Evolutionary conservation across 306 rosid species (phyloP), one percentile per base, ranked within the genome.

Genomic region (Malus sylvestris): DNA sequence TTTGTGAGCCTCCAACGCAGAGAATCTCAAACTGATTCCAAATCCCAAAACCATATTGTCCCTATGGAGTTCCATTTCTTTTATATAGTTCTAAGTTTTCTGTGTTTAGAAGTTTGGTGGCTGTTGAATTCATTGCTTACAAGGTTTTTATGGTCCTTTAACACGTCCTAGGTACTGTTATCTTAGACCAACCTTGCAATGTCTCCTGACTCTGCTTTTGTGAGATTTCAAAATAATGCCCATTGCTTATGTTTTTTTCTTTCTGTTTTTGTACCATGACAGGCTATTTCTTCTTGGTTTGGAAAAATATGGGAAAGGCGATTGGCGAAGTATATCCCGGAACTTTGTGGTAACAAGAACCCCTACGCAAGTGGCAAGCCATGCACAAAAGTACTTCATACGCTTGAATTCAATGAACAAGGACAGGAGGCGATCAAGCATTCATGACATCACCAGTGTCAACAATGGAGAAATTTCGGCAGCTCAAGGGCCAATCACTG

Each of bases 281-380:
- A 95, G 99, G 89, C 85, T 90, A 79, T 94, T 94, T 87, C 96
- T 94, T 69, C 96, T 90, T 74, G 98, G 98, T 38, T 86, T 94
- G 86, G 96, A 92, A 20, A 94, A 94, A 76, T 94, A 92, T 66
- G 98, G 98, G 32, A 94, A 94, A 89, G 98, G 98, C 11, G 98
- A 94, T 74, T 94, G 98, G 98, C 91, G 97, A 76, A 94, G 98
- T 49, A 94, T 94, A 86, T 94, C 98, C 4, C 87, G 98, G 51
- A 92, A 94, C 85, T 94, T 87, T 79, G 98, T 94, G 42, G 97
- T 94, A 65, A 90, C 98, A 8, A 87, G 98, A 84, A 94, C 97
- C 9, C 98, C 98, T 4, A 94, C 98, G 1, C 98, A 94, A 84
- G 98, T 94, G 74, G 98, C 98, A 67, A 94, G 97, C 82, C 98